phyloP scores from a whole-genome alignment of 2,329 filamentous ascomycete genomes.

The Fusarium penzigii region DNA sequence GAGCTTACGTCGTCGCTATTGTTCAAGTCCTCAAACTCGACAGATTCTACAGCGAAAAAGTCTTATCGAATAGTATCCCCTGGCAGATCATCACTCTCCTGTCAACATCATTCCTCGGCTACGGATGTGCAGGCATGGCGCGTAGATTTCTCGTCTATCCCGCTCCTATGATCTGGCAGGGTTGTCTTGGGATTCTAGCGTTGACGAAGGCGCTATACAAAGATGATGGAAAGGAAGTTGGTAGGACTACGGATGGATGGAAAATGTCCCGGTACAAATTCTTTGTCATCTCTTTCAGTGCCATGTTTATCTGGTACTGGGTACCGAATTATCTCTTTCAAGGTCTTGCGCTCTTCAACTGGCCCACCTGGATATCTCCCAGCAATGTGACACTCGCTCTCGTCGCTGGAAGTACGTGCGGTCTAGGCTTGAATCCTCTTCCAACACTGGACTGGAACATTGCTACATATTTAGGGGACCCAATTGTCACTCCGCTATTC shows the following conservation, averaged over 20 bases:
- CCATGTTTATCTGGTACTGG: slow-evolving; percentile 55
- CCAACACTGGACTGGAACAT: slow-evolving; percentile 45
- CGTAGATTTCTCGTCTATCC: slow-evolving; percentile 52
- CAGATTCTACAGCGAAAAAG: slow-evolving; percentile 45
- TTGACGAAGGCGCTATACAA: slow-evolving; percentile 34
- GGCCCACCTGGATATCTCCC: slow-evolving; percentile 52
- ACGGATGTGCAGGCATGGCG: slow-evolving; percentile 50
- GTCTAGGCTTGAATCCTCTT: slow-evolving; percentile 40
- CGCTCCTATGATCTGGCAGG: slow-evolving; percentile 52
- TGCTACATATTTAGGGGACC: slow-evolving; percentile 30
- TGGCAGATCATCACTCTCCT: slow-evolving; percentile 50
- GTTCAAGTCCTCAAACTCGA: slow-evolving; percentile 48
- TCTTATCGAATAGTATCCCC: slow-evolving; percentile 33
- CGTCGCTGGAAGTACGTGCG: slow-evolving; percentile 37
- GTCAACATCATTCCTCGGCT: slow-evolving; percentile 53
- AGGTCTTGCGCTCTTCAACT: slow-evolving; percentile 48
- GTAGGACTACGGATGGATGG: slow-evolving; percentile 25
- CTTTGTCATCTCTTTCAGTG: slow-evolving; percentile 42
- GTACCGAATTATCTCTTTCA: slow-evolving; percentile 51
- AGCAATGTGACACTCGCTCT: slow-evolving; percentile 37
- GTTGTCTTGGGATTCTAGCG: slow-evolving; percentile 47
- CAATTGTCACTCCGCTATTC: slow-evolving; percentile 33
- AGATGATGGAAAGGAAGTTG: slow-evolving; percentile 16
- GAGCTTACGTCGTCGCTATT: slow-evolving; percentile 47
- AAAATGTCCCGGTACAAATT: slow-evolving; percentile 37